phyloP scores from a whole-genome alignment of 768 basidiomycete genomes.

The Naematelia aurantialba region DNA sequence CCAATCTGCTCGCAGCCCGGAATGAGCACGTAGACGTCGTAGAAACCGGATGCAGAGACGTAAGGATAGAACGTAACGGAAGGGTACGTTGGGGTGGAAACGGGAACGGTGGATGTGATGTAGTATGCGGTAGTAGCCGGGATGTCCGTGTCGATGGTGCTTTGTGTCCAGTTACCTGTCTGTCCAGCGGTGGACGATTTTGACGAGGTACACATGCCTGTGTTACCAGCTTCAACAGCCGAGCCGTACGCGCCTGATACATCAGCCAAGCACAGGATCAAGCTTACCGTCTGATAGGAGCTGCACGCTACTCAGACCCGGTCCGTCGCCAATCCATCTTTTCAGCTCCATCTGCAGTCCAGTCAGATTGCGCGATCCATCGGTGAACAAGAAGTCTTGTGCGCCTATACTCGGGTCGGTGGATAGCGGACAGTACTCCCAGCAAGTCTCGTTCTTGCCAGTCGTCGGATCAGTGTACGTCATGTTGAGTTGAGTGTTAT shows the following conservation, averaged over 20 bases:
- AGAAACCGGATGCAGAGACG: slow-evolving; percentile 81
- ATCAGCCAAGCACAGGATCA: slow-evolving; percentile 4
- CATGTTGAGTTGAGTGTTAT: slow-evolving; percentile 74
- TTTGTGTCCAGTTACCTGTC: slow-evolving; percentile 68
- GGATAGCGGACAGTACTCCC: slow-evolving; percentile 71
- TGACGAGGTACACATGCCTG: slow-evolving; percentile 71
- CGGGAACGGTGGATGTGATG: slow-evolving; percentile 63
- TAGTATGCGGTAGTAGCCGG: slow-evolving; percentile 75
- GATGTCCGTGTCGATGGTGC: slow-evolving; percentile 66
- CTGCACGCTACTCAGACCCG: slow-evolving; percentile 87
- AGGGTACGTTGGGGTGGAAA: slow-evolving; percentile 62
- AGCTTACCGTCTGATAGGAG: slow-evolving; percentile 73
- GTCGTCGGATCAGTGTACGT: slow-evolving; percentile 72
- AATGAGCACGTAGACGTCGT: slow-evolving; percentile 75
- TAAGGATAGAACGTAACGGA: slow-evolving; percentile 86
- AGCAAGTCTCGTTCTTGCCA: slow-evolving; percentile 72
- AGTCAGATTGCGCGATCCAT: slow-evolving; percentile 60
- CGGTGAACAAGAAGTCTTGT: slow-evolving; percentile 85
- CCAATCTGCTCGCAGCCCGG: slow-evolving; percentile 80
- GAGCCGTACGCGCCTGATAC: slow-evolving; percentile 72
- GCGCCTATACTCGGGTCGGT: slow-evolving; percentile 72
- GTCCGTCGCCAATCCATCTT: slow-evolving; percentile 66
- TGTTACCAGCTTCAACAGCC: slow-evolving; percentile 61
- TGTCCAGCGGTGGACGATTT: slow-evolving; percentile 64
- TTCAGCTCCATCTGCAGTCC: slow-evolving; percentile 83